Conservation (phyloP, 1,139 yeast species). For the Scheffersomyces cryptocercus region DNA sequence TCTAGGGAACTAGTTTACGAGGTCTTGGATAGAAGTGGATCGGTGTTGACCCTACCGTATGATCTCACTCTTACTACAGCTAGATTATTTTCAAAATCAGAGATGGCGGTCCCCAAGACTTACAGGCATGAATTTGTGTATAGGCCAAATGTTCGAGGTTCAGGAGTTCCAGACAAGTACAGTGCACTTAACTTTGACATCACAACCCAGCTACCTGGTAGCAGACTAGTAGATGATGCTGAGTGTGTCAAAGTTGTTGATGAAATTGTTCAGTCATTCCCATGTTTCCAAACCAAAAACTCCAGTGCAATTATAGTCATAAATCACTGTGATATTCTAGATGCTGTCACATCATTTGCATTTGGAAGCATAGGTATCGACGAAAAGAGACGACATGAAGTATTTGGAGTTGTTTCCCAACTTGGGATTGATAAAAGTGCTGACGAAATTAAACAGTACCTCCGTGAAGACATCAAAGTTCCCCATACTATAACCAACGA, state of each 20-base stretch:
- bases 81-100: conserved; percentile 66
- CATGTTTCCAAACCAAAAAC: conserved; percentile 54
- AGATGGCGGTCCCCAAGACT: conserved; percentile 59
- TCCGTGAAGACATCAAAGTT: conserved; percentile 71
- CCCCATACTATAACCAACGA: conserved; percentile 84
- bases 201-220: conserved; percentile 50
- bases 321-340: conserved; percentile 79
- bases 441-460: conserved; percentile 62
- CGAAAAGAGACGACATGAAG: conserved; percentile 63
- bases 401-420: conserved; percentile 72
- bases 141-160: conserved; percentile 54
- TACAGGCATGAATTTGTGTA: conserved; percentile 81
- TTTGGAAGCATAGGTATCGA: conserved; percentile 73
- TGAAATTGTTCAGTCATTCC: conserved; percentile 64
- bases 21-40: conserved; percentile 80
- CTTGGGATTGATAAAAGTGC: conserved; percentile 69
- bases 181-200: conserved; percentile 88
- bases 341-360: conserved; percentile 61
- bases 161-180: conserved; percentile 75
- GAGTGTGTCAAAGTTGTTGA: conserved; percentile 83
- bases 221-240: conserved; percentile 65
- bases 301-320: conserved; percentile 58
- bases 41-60: conserved; percentile 83
- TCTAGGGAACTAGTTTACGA: conserved; percentile 68
- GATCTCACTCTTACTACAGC: conserved; percentile 91